Evolutionary conservation across 1,284 basidiomycete genomes (phyloP).

Genomic region (Moniliophthora roreri): DNA sequence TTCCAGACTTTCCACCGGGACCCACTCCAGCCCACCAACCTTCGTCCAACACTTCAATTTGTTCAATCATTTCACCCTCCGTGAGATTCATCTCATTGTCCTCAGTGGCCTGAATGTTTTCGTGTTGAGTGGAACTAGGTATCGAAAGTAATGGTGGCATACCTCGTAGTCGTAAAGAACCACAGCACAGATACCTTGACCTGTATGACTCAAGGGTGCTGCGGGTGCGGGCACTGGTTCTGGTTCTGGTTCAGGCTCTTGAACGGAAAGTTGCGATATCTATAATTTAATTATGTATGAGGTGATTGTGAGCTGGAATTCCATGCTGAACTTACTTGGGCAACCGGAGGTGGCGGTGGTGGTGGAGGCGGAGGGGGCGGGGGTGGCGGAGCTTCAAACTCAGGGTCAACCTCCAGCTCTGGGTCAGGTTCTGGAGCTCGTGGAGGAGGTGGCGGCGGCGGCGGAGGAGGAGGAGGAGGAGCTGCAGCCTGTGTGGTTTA

Average conservation of each 20-base stretch:
- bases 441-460: conserved; percentile 31
- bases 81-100: conserved; percentile 82
- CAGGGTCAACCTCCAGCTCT: conserved; percentile 24
- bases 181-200: conserved; percentile 31
- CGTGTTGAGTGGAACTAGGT: not conserved
- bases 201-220: conserved; percentile 25
- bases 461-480: conserved; percentile 29
- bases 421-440: conserved; percentile 18
- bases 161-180: conserved; percentile 82
- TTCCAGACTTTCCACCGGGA: conserved; percentile 59
- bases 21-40: conserved; percentile 85
- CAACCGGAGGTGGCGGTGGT: conserved; percentile 23
- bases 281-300: conserved; percentile 12
- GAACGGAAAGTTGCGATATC: conserved; percentile 34
- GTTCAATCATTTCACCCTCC: conserved; percentile 82
- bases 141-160: conserved; percentile 7
- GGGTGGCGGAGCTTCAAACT: conserved; percentile 23
- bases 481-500: not conserved
- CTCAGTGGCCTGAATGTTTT: conserved; percentile 58
- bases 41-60: conserved; percentile 84
- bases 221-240: conserved; percentile 34
- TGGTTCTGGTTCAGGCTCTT: conserved; percentile 35
- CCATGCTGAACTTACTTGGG: not conserved
- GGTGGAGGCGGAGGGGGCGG: conserved; percentile 36
- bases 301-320: conserved; percentile 21